A percentile compares a stretch with the other conserved stretches of the same genome.
Conservation (phyloP, 306 rosid genomes). For the Malus domestica region DNA sequence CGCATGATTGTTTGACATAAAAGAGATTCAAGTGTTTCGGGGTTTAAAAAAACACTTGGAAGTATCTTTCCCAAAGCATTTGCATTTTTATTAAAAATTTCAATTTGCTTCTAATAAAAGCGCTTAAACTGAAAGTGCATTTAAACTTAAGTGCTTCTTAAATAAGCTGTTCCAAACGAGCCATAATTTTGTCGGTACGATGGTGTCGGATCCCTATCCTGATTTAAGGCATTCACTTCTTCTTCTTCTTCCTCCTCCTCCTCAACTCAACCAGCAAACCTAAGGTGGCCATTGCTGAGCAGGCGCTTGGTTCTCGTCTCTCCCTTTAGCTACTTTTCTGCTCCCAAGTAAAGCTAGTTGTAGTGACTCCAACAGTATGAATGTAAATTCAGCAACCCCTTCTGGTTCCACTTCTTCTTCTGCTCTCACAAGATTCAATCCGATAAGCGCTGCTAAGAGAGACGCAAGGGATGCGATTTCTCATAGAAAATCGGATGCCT, state of each 20-base stretch:
- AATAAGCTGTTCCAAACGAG: too few relatives aligned
- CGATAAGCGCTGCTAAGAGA: slow-evolving; percentile 41
- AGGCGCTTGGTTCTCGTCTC: slow-evolving; percentile 52
- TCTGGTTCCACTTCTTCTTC: slow-evolving; percentile 2
- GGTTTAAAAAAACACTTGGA: too few relatives aligned
- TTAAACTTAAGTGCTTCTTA: too few relatives aligned
- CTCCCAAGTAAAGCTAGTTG: slow-evolving; percentile 19
- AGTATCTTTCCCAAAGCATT: too few relatives aligned
- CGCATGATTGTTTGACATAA: too few relatives aligned
- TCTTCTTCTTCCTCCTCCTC: slow-evolving; percentile 28
- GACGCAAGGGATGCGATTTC: slow-evolving; percentile 46
- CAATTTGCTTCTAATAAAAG: too few relatives aligned
- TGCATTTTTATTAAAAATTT: too few relatives aligned
- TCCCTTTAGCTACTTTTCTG: slow-evolving; percentile 39
- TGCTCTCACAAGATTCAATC: slow-evolving; percentile 39
- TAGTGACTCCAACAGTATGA: neutral
- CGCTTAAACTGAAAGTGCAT: too few relatives aligned
- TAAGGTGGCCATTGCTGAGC: slow-evolving; percentile 15
- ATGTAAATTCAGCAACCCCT: neutral
- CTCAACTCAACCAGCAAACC: neutral
- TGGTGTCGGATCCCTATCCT: too few relatives aligned
- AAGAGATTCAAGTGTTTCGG: too few relatives aligned
- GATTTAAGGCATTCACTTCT: slow-evolving; percentile 33
- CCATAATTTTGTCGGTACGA: too few relatives aligned
- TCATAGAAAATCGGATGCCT: slow-evolving; percentile 47